Evolutionary conservation across 148 eudicot genomes (phyloP), one percentile per base, ranked within the genome.

Genomic region (Chenopodium suecicum): DNA sequence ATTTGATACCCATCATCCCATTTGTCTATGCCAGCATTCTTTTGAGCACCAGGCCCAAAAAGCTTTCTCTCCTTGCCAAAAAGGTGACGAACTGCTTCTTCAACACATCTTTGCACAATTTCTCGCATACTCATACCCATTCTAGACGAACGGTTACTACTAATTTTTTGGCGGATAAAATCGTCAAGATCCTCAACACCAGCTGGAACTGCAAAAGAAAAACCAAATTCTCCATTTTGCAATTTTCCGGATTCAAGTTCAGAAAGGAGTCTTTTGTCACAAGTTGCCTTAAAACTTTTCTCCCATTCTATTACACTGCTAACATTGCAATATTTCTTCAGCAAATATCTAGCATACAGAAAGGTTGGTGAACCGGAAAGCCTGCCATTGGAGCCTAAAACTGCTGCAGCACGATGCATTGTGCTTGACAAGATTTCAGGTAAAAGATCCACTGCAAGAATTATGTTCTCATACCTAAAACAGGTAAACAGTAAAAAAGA

Each of bases 171-270:
- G 71, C 98, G 97, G 81, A 97, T 86, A 84, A 84, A 91, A 74
- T 97, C 98, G 80, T 97, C 99, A 29, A 76, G 87, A 84, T 97
- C 91, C 83, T 97, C 93, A 48, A 92, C 93, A 80, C 99, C 99
- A 7, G 92, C 89, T 50, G 98, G 97, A 84, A 91, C 95, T 70
- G 97, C 95, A 58, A 89, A 86, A 70, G 98, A 89, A 74, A 87
- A 88, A 23, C 94, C 91, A 85, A 84, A 89, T 77, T 96, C 99
- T 52, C 98, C 98, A 82, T 94, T 92, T 74, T 82, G 86, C 82
- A 88, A 83, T 86, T 89, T 92, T 70, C 90, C 95, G 76, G 98
- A 89, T 74, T 97, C 97, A 79, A 97, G 89, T 88, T 97, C 99
- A 69, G 98, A 89, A 74, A 88, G 75, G 58, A 92, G 90, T 80